phyloP scores from a whole-genome alignment of 495 filamentous ascomycete genomes.

The Daldinia concentrica region DNA sequence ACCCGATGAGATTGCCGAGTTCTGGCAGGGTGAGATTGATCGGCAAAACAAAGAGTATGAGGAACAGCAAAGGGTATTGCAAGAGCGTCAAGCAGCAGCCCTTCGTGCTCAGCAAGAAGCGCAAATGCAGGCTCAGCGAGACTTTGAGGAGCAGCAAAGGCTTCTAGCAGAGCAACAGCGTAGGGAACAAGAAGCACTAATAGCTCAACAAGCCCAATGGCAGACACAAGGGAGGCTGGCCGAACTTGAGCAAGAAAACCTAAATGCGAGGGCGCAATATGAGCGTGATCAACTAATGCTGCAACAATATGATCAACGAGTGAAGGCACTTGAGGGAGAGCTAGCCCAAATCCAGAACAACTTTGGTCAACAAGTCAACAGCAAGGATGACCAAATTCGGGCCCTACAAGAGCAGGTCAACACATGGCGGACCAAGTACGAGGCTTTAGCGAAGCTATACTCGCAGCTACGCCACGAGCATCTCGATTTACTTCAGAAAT shows the following conservation, averaged over 20 bases:
- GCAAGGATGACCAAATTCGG: conserved; percentile 93
- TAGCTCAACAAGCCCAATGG: conserved; percentile 85
- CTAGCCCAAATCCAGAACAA: conserved; percentile 82
- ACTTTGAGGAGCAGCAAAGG: conserved; percentile 95
- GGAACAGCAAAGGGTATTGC: conserved; percentile 86
- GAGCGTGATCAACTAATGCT: conserved; percentile 96
- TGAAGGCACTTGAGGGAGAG: conserved; percentile 92
- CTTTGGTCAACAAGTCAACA: conserved; percentile 82
- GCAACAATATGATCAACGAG: conserved; percentile 92
- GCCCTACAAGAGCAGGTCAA: conserved; percentile 94
- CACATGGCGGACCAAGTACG: conserved; percentile 96
- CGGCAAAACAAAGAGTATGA: conserved; percentile 93
- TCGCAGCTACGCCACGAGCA: conserved; percentile 96
- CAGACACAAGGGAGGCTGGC: conserved; percentile 94
- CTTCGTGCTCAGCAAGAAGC: conserved; percentile 75
- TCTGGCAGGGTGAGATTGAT: conserved; percentile 93
- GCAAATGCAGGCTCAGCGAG: conserved; percentile 81
- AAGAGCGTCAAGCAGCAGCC: conserved; percentile 79
- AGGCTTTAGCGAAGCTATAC: conserved; percentile 94
- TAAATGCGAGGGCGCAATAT: conserved; percentile 93
- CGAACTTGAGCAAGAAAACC: conserved; percentile 92
- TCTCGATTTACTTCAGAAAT: conserved; percentile 91
- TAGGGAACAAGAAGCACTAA: conserved; percentile 86
- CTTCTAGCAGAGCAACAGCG: conserved; percentile 87
- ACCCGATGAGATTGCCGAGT: conserved; percentile 94